Percentiles rank a stretch among this genome's conserved stretches.
Evolutionary conservation across 2,329 filamentous ascomycete species (phyloP).

Genomic region (Rhynchosporium graminicola): DNA sequence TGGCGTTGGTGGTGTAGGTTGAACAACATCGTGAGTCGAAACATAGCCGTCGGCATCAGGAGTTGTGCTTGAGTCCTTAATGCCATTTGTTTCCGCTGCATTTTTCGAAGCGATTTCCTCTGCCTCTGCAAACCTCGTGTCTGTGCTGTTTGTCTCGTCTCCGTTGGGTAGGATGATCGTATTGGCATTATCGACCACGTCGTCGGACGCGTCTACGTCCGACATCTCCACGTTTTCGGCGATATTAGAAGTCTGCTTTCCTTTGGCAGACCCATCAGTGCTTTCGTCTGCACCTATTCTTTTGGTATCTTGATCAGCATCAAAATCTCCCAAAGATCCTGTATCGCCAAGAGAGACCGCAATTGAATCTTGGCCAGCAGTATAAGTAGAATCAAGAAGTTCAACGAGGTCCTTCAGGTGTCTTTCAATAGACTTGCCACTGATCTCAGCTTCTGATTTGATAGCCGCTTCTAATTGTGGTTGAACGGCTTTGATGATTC

Average conservation of each 20-base stretch:
- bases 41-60: constrained; percentile 52
- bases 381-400: constrained; percentile 69
- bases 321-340: constrained; percentile 45
- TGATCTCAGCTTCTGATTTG: constrained; percentile 79
- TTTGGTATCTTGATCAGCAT: constrained; percentile 40
- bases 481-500: constrained; percentile 83
- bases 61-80: constrained; percentile 44
- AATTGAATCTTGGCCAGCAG: constrained; percentile 46
- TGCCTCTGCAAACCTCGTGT: constrained; percentile 27
- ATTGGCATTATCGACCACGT: constrained; percentile 26
- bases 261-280: constrained; percentile 16
- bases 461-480: constrained; percentile 74
- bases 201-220: constrained; percentile 40
- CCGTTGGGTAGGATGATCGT: constrained; percentile 22
- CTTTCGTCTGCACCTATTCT: constrained; percentile 24
- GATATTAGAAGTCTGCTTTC: constrained; percentile 20
- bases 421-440: constrained; percentile 66
- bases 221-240: constrained; percentile 41
- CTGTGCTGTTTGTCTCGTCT: constrained; percentile 24
- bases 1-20: constrained; percentile 58
- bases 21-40: constrained; percentile 25
- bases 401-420: constrained; percentile 73
- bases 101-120: constrained; percentile 25
- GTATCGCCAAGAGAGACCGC: constrained; percentile 44
- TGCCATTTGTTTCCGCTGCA: constrained; percentile 37